Evolutionary conservation across 148 eudicot species (phyloP).

Genomic region (Rhododendron williamsianum): DNA sequence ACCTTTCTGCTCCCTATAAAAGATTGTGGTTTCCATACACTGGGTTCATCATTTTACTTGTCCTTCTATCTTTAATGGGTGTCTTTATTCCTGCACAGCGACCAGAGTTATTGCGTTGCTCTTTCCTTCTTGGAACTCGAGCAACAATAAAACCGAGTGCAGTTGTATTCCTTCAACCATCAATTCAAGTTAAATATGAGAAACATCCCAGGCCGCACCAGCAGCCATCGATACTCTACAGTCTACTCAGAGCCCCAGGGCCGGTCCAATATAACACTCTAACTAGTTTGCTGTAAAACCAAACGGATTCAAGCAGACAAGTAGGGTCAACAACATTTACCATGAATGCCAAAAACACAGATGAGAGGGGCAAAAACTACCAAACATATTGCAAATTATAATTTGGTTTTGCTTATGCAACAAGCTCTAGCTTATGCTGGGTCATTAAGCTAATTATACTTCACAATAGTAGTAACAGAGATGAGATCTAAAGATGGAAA

Average conservation of each 20-base stretch:
- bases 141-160: background rate
- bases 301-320: background rate
- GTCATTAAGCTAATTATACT: background rate
- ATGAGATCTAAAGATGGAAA: background rate
- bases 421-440: background rate
- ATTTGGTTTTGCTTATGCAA: background rate
- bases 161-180: background rate
- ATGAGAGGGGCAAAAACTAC: background rate
- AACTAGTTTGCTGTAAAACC: background rate
- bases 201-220: background rate
- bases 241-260: background rate
- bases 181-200: background rate
- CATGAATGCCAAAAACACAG: background rate
- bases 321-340: background rate
- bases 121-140: background rate
- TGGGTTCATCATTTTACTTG: background rate
- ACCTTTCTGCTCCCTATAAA: background rate
- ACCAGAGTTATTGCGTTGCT: background rate
- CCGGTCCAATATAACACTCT: background rate
- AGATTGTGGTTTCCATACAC: background rate
- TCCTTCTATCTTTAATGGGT: background rate
- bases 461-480: background rate
- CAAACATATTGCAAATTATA: background rate
- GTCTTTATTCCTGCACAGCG: background rate
- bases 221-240: background rate